These are phyloP conservation scores for Limonium bicolor DNA, from an alignment of 148 eudicot genomes.

Conservation along the genomic window DNA sequence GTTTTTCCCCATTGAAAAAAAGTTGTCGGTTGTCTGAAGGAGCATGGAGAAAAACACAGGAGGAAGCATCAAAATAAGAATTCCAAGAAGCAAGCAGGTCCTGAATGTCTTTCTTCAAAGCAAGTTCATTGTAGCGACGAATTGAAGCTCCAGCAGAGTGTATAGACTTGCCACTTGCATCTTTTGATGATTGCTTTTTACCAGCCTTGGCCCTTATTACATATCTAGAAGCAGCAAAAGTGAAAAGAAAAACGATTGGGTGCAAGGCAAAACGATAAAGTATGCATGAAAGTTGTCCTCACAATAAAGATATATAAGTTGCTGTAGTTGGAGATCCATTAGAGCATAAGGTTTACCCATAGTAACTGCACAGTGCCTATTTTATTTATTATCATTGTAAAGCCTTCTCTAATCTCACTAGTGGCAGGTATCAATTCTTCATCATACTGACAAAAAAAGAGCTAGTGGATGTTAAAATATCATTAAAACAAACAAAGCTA, in stretches of 20 bases:
- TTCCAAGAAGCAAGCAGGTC: constrained; percentile 79
- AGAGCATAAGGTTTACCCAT: too few relatives aligned
- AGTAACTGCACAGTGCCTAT: too few relatives aligned
- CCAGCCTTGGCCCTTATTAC: constrained; percentile 96
- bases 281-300: too few relatives aligned
- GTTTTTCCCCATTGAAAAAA: constrained; percentile 53
- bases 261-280: too few relatives aligned
- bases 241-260: too few relatives aligned
- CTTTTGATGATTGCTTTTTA: constrained; percentile 80
- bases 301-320: too few relatives aligned
- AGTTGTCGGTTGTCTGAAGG: constrained; percentile 73
- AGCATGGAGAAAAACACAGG: constrained; percentile 55
- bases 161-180: constrained; percentile 55
- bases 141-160: constrained; percentile 97
- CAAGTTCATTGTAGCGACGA: constrained; percentile 86
- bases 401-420: too few relatives aligned
- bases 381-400: too few relatives aligned
- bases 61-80: constrained; percentile 62
- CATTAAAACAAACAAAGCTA: constrained; percentile 11
- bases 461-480: too few relatives aligned
- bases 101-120: constrained; percentile 83
- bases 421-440: too few relatives aligned
- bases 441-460: too few relatives aligned
- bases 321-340: too few relatives aligned
- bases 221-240: constrained; percentile 59